Conservation (phyloP, 805 yeast genomes). For the Saccharomyces eubayanus region DNA sequence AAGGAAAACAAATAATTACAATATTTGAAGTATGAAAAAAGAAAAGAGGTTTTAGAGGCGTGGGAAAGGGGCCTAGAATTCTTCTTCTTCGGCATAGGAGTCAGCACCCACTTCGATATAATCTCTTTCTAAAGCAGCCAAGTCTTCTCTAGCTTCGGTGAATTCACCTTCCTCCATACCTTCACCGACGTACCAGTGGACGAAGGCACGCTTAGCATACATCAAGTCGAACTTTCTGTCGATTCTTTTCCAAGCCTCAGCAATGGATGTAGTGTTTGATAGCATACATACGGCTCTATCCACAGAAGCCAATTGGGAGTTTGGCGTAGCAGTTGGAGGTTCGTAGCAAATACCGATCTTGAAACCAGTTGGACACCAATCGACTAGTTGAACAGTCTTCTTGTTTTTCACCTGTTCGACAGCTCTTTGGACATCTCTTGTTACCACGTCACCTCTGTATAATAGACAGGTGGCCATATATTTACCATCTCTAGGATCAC, state of each 20-base stretch:
- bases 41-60: constrained; percentile 2
- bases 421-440: constrained; percentile 89
- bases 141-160: constrained; percentile 91
- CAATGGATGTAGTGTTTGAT: constrained; percentile 90
- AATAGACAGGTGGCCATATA: constrained; percentile 95
- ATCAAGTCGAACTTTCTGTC: constrained; percentile 90
- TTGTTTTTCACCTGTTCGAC: constrained; percentile 83
- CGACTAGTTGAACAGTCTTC: constrained; percentile 89
- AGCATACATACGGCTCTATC: constrained; percentile 93
- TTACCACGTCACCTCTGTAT: constrained; percentile 94
- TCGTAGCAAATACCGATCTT: constrained; percentile 95
- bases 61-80: neutral
- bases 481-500: constrained; percentile 90
- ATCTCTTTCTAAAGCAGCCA: constrained; percentile 91
- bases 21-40: constrained; percentile 7
- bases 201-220: constrained; percentile 96
- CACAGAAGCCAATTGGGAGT: constrained; percentile 81
- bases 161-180: constrained; percentile 99
- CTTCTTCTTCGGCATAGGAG: neutral
- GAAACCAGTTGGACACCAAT: constrained; percentile 98
- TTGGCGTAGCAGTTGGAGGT: constrained; percentile 82
- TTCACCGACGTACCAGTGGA: constrained; percentile 97
- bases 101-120: constrained; percentile 73
- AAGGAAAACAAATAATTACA: neutral
- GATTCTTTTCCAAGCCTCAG: constrained; percentile 94